phyloP scores from a whole-genome alignment of 2,329 filamentous ascomycete species.

The Colletotrichum camelliae region DNA sequence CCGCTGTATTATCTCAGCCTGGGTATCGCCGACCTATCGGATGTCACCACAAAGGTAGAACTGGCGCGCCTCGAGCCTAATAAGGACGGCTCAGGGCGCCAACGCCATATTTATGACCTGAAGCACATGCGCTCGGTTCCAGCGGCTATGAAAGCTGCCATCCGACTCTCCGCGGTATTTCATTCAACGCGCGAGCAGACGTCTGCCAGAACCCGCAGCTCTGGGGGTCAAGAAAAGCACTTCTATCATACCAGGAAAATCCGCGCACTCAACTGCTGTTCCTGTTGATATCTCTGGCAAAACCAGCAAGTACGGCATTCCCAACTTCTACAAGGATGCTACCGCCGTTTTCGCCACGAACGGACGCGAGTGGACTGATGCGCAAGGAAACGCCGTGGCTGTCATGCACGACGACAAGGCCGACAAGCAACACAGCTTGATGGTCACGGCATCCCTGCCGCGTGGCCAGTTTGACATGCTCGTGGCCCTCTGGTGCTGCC shows the following conservation, averaged over 20 bases:
- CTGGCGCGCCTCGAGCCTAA: background rate
- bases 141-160: background rate
- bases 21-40: background rate
- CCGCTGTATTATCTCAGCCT: background rate
- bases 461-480: background rate
- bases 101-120: conserved; percentile 2
- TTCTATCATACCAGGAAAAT: background rate
- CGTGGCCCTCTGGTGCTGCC: background rate
- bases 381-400: background rate
- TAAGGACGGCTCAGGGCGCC: background rate
- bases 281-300: background rate
- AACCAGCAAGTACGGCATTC: background rate
- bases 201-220: background rate
- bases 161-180: background rate
- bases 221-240: background rate
- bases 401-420: background rate
- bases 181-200: background rate
- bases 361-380: background rate
- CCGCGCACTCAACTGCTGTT: background rate
- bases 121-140: background rate
- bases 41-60: background rate
- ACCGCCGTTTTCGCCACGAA: background rate
- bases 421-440: background rate
- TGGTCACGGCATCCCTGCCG: background rate
- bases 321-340: background rate